Evolutionary conservation across 225 moss, liverwort and hornwort species (phyloP), one percentile per base, ranked within the genome.

Genomic region (Polytrichum commune): DNA sequence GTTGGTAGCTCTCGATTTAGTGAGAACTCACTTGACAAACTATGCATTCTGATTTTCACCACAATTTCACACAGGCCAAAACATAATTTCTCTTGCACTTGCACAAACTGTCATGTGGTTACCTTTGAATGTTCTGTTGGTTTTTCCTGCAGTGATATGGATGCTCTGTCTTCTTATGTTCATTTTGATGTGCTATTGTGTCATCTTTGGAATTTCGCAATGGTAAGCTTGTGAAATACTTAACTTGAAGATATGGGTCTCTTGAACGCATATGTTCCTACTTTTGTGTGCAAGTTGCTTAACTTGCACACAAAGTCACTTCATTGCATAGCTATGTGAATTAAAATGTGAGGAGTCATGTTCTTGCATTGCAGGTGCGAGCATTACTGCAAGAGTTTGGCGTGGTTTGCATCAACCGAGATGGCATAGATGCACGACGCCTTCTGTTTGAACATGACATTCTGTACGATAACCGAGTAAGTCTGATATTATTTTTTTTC

Each of bases 341-440:
- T 46, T 16, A 16, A 46, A 46, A 13, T 46, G 46, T 16, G 13
- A 46, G 46, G 46, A 46, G 46, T 16, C 46, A 46, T 46, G 46
- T 46, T 58, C 8, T 57, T 58, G 22, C 18, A 8, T 20, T 79
- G 72, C 85, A 98, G 97, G 84, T 93, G 55, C 92, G 87, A 80
- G 69, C 87, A 55, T 74, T 98, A 68, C 83, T 88, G 72, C 92
- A 91, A 68, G 95, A 95, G 38, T 84, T 91, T 80, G 97, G 97
- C 63, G 80, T 95, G 67, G 82, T 98, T 61, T 98, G 97, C 80
- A 83, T 98, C 69, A 76, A 88, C 69, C 82, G 94, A 69, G 79
- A 79, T 25, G 94, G 87, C 62, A 87, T 82, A 66, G 92, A 98
- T 80, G 80, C 91, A 28, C 84, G 91, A 62, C 92, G 84, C 67